Evolutionary conservation across 345 rosid genomes (phyloP).

Genomic region (Camelina neglecta): DNA sequence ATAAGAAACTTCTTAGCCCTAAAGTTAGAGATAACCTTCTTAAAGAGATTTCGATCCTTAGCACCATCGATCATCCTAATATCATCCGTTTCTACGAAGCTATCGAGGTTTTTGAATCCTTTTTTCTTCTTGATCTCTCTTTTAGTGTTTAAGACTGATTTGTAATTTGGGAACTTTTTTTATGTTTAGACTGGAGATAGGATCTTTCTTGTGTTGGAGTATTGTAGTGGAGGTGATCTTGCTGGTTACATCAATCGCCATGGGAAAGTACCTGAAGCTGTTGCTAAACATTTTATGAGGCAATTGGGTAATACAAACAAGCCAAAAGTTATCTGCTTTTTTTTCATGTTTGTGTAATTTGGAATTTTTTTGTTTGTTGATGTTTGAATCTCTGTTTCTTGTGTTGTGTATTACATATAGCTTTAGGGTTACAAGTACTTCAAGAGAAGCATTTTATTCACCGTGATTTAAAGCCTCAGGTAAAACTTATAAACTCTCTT

Average conservation of each 20-base stretch:
- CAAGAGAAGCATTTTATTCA: conserved; percentile 82
- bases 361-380: background rate
- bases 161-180: background rate
- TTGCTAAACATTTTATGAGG: conserved; percentile 79
- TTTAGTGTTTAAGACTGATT: background rate
- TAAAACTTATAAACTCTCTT: conserved; percentile 7
- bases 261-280: conserved; percentile 68
- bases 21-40: conserved; percentile 71
- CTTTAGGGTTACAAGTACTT: conserved; percentile 84
- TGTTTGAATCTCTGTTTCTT: background rate
- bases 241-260: conserved; percentile 64
- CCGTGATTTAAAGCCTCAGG: conserved; percentile 91
- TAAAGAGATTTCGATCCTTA: conserved; percentile 78
- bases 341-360: background rate
- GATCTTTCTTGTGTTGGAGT: conserved; percentile 79
- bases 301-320: conserved; percentile 58
- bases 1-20: conserved; percentile 61
- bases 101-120: conserved; percentile 48
- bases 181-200: conserved; percentile 57
- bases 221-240: conserved; percentile 88
- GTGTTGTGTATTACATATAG: conserved; percentile 47
- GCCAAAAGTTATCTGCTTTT: background rate
- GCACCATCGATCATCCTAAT: conserved; percentile 79
- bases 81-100: conserved; percentile 58
- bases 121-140: background rate